Conservation (phyloP, 495 filamentous ascomycete genomes). For the Trichoderma reesei region DNA sequence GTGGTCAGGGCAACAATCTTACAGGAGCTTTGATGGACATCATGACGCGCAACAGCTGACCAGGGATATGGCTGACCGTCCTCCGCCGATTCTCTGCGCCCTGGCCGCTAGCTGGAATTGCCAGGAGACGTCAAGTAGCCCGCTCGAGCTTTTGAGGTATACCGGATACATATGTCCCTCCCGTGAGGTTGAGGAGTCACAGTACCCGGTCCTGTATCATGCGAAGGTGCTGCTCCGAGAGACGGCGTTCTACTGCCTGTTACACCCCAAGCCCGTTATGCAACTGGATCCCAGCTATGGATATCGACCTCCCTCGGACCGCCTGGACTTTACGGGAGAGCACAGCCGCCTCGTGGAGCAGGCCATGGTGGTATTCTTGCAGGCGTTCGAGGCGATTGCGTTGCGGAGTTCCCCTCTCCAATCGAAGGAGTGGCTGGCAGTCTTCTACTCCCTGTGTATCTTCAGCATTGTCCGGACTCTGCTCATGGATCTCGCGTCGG, state of each 20-base stretch:
- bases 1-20: slow-evolving; percentile 39
- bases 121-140: slow-evolving; percentile 30
- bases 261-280: slow-evolving; percentile 37
- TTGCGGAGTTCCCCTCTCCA: slow-evolving; percentile 26
- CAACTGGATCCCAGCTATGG: slow-evolving; percentile 22
- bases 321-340: slow-evolving; percentile 31
- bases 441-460: slow-evolving; percentile 39
- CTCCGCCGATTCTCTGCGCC: slow-evolving; percentile 34
- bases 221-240: slow-evolving; percentile 40
- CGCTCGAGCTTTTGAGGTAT: slow-evolving; percentile 37
- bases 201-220: slow-evolving; percentile 36
- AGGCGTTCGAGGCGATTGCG: slow-evolving; percentile 35
- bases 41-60: slow-evolving; percentile 29
- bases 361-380: slow-evolving; percentile 38
- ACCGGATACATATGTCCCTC: slow-evolving; percentile 32
- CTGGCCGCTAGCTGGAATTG: slow-evolving; percentile 40
- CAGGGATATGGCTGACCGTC: slow-evolving; percentile 20
- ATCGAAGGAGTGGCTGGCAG: slow-evolving; percentile 36
- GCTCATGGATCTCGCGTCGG: slow-evolving; percentile 24
- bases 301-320: slow-evolving; percentile 18
- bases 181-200: slow-evolving; percentile 29
- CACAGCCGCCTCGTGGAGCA: slow-evolving; percentile 36
- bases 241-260: slow-evolving; percentile 39
- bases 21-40: slow-evolving; percentile 32
- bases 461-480: slow-evolving; percentile 41